Base-by-base conservation (phyloP, 1,284 basidiomycete genomes). In the Anthracocystis setariae region DNA sequence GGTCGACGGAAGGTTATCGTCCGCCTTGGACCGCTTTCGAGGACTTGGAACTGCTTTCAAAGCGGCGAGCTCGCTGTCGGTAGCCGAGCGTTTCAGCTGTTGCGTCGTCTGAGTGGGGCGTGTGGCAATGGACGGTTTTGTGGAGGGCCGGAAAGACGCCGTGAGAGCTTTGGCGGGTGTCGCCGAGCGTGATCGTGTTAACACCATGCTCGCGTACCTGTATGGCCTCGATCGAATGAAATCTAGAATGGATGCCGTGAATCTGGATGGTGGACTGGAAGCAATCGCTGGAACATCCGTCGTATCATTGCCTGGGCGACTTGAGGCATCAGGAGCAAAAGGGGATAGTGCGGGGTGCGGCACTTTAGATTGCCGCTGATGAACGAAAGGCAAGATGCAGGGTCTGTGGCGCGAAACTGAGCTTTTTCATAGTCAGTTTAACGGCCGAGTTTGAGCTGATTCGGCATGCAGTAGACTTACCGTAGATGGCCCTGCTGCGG, bases 151-250 rank as follows among this genome's bases (percentile, higher is more conserved):
- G 35, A 71, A 62, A 2, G 68, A 71, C 10, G 68, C 57, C 9
- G 68, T 50, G 13, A 71, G 39, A 2, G 54, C 57, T 21, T 48
- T 71, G 46, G 50, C 62, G 17, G 68, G 68, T 20, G 68, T 65
- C 4, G 62, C 68, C 24, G 68, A 71, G 20, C 68, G 61, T 8
- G 68, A 65, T 18, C 68, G 56, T 29, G 68, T 71, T 32, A 71
- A 42, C 25, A 65, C 68, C 68, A 71, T 71, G 32, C 0, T 35
- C 23, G 17, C 8, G 42, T 25, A 17, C 17, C 40, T 10, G 29
- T 12, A 12, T 29, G 5, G 29, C 29, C 29, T 29, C 12, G 29
- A 12, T 29, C 5, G 8, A 15, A 15, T 38, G n/a, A n/a, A n/a
- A n/a, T n/a, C n/a, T 15, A 17, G 18, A 18, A 38, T 38, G 37